A percentile compares a stretch with the other conserved stretches of the same genome.
phyloP scores from a whole-genome alignment of 192 early-diverging fungal genomes.

The Coemansia reversa region DNA sequence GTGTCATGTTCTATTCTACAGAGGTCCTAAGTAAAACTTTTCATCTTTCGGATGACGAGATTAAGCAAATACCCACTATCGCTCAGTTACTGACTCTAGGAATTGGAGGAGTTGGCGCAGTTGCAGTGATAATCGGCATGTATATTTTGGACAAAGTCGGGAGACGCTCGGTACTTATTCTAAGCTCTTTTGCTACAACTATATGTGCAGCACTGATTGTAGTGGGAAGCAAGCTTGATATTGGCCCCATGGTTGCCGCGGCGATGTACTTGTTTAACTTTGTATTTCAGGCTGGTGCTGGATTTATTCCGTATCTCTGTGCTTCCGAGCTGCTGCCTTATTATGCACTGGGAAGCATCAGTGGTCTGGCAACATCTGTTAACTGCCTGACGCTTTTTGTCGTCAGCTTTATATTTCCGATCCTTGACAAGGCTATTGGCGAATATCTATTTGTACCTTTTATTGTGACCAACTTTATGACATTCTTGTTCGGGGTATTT shows the following conservation, averaged over 20 bases:
- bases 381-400: slow-evolving; percentile 69
- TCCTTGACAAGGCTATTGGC: slow-evolving; percentile 52
- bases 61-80: slow-evolving; percentile 57
- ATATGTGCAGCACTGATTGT: slow-evolving; percentile 63
- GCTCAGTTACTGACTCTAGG: slow-evolving; percentile 73
- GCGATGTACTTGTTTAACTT: slow-evolving; percentile 69
- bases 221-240: slow-evolving; percentile 61
- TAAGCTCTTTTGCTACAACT: slow-evolving; percentile 59
- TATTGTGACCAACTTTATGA: slow-evolving; percentile 47
- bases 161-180: slow-evolving; percentile 62
- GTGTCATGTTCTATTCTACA: slow-evolving; percentile 84
- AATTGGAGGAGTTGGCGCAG: slow-evolving; percentile 71
- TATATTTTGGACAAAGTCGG: slow-evolving; percentile 73
- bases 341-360: slow-evolving; percentile 62
- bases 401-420: slow-evolving; percentile 63
- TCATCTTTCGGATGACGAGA: slow-evolving; percentile 32
- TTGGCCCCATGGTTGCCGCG: slow-evolving; percentile 58
- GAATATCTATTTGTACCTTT: slow-evolving; percentile 70
- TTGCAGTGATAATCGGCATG: slow-evolving; percentile 73
- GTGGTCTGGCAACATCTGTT: slow-evolving; percentile 60
- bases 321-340: slow-evolving; percentile 76
- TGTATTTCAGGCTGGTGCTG: slow-evolving; percentile 82
- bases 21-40: slow-evolving; percentile 65
- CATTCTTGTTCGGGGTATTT: slow-evolving; percentile 44
- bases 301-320: slow-evolving; percentile 83